phyloP scores from a whole-genome alignment of 1,139 yeast genomes.

The Arxiozyma bovina region DNA sequence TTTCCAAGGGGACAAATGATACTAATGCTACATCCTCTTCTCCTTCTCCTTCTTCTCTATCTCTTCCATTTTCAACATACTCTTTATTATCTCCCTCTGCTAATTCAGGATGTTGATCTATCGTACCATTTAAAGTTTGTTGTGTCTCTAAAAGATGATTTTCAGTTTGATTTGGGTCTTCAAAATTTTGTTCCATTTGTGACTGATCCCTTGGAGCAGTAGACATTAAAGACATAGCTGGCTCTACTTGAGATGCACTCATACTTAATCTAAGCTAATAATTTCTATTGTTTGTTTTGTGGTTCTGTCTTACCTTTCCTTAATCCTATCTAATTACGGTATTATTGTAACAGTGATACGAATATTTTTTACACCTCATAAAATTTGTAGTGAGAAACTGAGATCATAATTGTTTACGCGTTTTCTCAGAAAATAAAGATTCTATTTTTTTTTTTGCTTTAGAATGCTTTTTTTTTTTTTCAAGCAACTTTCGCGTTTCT shows the following conservation, averaged over 20 bases:
- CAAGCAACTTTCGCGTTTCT: background rate
- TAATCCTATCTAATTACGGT: background rate
- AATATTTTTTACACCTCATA: background rate
- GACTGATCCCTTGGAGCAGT: conserved; percentile 10
- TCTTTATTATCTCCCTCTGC: background rate
- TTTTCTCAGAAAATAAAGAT: background rate
- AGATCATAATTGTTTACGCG: background rate
- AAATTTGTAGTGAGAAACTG: background rate
- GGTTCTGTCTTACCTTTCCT: background rate
- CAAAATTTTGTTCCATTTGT: background rate
- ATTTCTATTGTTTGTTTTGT: conserved; percentile 16
- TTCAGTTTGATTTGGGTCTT: background rate
- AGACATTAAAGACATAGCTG: conserved; percentile 13
- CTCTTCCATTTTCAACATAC: background rate
- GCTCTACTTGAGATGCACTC: conserved; percentile 7
- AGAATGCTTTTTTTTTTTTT: too few species aligned
- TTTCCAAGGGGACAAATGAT: conserved; percentile 31
- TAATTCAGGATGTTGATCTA: conserved; percentile 8
- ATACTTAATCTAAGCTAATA: background rate
- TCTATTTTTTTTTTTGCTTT: background rate
- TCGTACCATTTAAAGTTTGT: background rate
- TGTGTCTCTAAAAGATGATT: background rate
- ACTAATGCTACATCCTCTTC: conserved; percentile 38
- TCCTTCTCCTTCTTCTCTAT: conserved; percentile 24
- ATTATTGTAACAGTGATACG: background rate